These are phyloP conservation scores for Daldinia bambusicola DNA, from an alignment of 495 filamentous ascomycete species.

Conservation along the genomic window DNA sequence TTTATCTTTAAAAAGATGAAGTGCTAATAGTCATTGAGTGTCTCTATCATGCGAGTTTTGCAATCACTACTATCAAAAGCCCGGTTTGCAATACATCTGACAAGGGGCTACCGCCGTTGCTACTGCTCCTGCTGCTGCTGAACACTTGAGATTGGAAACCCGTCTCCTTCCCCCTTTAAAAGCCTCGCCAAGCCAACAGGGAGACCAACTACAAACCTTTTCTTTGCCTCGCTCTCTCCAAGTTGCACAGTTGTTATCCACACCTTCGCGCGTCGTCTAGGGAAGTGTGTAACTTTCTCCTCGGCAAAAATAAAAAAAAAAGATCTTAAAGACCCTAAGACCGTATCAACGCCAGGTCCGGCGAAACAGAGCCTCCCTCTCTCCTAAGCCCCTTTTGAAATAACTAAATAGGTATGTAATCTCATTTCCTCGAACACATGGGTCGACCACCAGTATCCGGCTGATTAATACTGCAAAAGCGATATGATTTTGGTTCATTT, in stretches of 20 bases:
- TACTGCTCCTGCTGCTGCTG: not conserved
- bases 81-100: conserved; percentile 18
- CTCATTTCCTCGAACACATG: not conserved
- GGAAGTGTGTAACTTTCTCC: not conserved
- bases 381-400: not conserved
- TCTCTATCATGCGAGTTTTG: not conserved
- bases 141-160: conserved; percentile 20
- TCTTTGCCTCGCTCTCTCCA: conserved; percentile 33
- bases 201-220: conserved; percentile 29
- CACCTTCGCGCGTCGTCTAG: conserved; percentile 6
- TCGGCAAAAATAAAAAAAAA: conserved; percentile 1
- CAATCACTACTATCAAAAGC: conserved; percentile 23
- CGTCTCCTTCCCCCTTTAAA: not conserved
- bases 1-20: not conserved
- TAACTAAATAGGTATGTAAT: not conserved
- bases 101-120: conserved; percentile 6
- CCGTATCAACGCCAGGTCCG: not conserved
- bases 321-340: conserved; percentile 2
- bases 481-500: too few species aligned
- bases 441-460: not conserved
- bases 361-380: not conserved
- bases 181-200: conserved; percentile 25
- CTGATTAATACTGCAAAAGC: not conserved
- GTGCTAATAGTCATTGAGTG: not conserved
- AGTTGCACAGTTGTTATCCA: conserved; percentile 29